phyloP scores from a whole-genome alignment of 305 asterid genomes.

The Euphrasia arctica region DNA sequence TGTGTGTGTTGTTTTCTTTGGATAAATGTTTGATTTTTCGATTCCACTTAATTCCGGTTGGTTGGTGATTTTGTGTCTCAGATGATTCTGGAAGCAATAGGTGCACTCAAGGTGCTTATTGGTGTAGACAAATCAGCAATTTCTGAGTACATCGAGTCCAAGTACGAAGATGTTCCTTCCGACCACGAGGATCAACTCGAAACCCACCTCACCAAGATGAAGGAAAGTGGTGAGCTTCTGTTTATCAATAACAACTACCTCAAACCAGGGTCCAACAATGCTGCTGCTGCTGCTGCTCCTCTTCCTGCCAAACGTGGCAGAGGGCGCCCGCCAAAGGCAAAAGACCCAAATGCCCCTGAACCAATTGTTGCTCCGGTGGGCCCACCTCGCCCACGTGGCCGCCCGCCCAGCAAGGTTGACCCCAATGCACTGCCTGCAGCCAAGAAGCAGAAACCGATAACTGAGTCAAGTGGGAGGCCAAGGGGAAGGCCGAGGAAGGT shows the following conservation, averaged over 20 bases:
- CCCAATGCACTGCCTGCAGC: slow-evolving; percentile 61
- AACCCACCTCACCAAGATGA: slow-evolving; percentile 49
- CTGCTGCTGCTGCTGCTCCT: slow-evolving; percentile 28
- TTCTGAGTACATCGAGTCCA: slow-evolving; percentile 63
- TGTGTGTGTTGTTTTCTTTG: background rate
- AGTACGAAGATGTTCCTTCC: slow-evolving; percentile 57
- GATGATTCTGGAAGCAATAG: slow-evolving; percentile 81
- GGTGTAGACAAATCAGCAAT: slow-evolving; percentile 64
- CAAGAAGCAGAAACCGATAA: slow-evolving; percentile 54
- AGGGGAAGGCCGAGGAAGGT: slow-evolving; percentile 81
- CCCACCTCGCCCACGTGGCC: slow-evolving; percentile 51
- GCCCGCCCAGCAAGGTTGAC: slow-evolving; percentile 62
- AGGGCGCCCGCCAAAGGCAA: slow-evolving; percentile 77
- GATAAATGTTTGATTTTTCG: background rate
- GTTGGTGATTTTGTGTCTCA: slow-evolving; percentile 18
- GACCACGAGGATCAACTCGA: slow-evolving; percentile 58
- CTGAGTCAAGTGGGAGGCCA: slow-evolving; percentile 54
- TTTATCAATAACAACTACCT: slow-evolving; percentile 64
- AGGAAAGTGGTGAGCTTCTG: slow-evolving; percentile 57
- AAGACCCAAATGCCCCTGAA: slow-evolving; percentile 30
- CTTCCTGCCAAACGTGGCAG: slow-evolving; percentile 68
- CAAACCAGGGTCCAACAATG: slow-evolving; percentile 37
- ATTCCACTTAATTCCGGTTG: background rate
- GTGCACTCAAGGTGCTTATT: slow-evolving; percentile 50
- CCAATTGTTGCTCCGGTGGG: background rate